Evolutionary conservation across 441 rosid species (phyloP).

Genomic region (Adansonia gregorii): DNA sequence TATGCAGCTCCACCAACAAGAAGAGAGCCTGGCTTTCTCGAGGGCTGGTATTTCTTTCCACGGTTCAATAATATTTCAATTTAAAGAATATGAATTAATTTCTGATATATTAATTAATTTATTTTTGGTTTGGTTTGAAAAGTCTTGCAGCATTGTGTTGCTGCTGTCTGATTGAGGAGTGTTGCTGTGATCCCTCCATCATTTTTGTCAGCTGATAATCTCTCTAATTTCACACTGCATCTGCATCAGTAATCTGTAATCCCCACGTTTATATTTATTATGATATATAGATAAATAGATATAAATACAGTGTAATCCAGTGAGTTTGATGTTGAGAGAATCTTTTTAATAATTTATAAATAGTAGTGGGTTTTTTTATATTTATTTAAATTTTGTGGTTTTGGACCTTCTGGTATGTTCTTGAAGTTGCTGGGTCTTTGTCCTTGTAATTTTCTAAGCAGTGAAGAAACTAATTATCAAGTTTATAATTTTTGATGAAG

Average conservation of each 20-base stretch:
- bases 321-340: background rate
- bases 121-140: slow-evolving; percentile 15
- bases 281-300: background rate
- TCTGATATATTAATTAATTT: background rate
- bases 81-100: background rate
- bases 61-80: background rate
- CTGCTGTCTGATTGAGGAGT: slow-evolving; percentile 58
- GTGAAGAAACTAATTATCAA: background rate
- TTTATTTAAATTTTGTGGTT: background rate
- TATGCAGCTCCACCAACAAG: slow-evolving; percentile 63
- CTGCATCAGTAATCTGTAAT: background rate
- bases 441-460: background rate
- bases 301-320: background rate
- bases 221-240: background rate
- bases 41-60: slow-evolving; percentile 55
- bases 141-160: slow-evolving; percentile 67
- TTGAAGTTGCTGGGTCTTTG: background rate
- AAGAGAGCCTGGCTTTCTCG: slow-evolving; percentile 56
- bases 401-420: background rate
- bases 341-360: background rate
- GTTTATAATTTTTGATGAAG: background rate
- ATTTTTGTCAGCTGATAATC: slow-evolving; percentile 37
- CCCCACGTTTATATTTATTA: background rate
- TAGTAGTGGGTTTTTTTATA: background rate
- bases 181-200: slow-evolving; percentile 71